phyloP scores from a whole-genome alignment of 306 rosid genomes.

The Pachyrhizus erosus region DNA sequence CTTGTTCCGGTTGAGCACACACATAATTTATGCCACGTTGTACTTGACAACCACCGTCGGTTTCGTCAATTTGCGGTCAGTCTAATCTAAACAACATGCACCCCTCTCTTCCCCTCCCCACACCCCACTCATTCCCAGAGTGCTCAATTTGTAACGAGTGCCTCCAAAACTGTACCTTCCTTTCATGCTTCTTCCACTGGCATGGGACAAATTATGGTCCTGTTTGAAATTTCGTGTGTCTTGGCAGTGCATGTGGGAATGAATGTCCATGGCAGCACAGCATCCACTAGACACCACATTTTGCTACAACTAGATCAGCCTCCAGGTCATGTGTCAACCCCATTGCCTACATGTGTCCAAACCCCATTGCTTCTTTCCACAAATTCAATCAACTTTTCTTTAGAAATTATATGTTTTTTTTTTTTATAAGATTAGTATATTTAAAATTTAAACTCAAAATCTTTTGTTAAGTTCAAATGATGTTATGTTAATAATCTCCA shows the following conservation, averaged over 20 bases:
- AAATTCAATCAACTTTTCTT: not conserved
- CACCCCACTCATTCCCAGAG: not conserved
- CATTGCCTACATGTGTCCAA: slow-evolving; percentile 45
- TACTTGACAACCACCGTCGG: slow-evolving; percentile 27
- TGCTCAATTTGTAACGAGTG: slow-evolving; percentile 21
- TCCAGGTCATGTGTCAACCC: not conserved
- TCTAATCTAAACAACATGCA: not conserved
- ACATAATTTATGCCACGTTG: not conserved
- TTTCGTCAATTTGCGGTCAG: slow-evolving; percentile 14
- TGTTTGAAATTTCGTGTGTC: slow-evolving; percentile 43
- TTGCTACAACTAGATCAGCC: not conserved
- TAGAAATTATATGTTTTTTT: too few relatives aligned
- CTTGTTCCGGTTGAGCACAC: slow-evolving; percentile 31
- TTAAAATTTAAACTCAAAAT: too few relatives aligned
- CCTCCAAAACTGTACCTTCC: not conserved
- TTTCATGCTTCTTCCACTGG: not conserved
- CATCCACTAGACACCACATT: slow-evolving; percentile 36
- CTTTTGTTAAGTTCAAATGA: too few relatives aligned
- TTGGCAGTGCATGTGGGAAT: slow-evolving; percentile 27
- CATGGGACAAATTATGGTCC: slow-evolving; percentile 42
- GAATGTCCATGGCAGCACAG: slow-evolving; percentile 19
- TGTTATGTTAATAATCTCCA: too few relatives aligned
- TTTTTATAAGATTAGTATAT: too few relatives aligned
- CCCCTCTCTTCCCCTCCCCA: not conserved
- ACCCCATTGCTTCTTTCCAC: slow-evolving; percentile 24